Conservation (phyloP, 2,329 filamentous ascomycete genomes). For the Alternaria gaisen region DNA sequence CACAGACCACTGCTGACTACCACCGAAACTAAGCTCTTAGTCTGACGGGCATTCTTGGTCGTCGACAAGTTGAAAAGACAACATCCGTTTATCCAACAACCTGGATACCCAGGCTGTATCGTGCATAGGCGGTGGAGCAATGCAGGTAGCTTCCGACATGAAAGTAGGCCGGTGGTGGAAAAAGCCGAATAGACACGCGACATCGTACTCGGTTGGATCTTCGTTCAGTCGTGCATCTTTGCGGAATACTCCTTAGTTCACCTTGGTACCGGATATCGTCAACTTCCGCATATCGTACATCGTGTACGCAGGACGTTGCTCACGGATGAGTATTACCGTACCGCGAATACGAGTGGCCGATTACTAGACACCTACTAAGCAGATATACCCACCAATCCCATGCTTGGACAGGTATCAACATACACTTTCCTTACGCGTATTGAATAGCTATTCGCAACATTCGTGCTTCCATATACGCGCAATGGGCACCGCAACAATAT, state of each 20-base stretch:
- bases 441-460: background rate
- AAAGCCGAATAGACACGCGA: background rate
- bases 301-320: background rate
- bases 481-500: background rate
- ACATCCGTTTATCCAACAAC: background rate
- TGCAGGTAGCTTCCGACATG: background rate
- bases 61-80: background rate
- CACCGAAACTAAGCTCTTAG: background rate
- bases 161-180: background rate
- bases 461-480: background rate
- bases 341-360: background rate
- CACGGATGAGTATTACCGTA: background rate
- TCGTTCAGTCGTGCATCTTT: background rate
- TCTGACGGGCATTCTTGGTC: background rate
- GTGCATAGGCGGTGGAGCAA: background rate
- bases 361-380: background rate
- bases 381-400: background rate
- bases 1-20: background rate
- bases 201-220: background rate
- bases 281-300: background rate
- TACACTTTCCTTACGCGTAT: background rate
- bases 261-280: rapidly evolving
- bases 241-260: background rate
- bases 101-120: background rate
- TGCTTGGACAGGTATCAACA: background rate